Evolutionary conservation across 2,329 filamentous ascomycete species (phyloP), one percentile per base, ranked within the genome.

Genomic region (Diaporthe vexans): DNA sequence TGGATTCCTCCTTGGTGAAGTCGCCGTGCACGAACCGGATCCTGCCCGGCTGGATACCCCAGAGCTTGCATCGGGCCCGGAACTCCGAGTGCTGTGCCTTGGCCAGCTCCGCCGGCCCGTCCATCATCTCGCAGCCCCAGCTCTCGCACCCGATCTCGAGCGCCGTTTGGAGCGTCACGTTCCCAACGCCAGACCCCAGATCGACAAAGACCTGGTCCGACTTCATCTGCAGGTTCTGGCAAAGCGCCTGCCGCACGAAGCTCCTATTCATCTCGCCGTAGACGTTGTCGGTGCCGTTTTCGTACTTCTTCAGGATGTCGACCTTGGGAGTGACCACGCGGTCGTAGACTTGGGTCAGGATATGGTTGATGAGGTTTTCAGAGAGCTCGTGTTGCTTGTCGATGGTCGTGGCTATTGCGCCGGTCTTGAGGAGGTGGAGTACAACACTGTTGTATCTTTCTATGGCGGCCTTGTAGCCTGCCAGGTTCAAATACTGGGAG

Each of bases 61-160:
- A 99, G 29, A 98, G 91, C 65, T 92, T 91, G 79, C 95, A 96
- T 48, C 97, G 91, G n/a, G 94, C 91, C 73, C 88, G 87, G 79
- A 99, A 98, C 82, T 99, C 97, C 48, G 89, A 88, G 77, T 93
- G 89, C 83, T 98, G 97, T 35, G 92, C 88, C 35, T 93, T 91
- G 10, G 95, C 97, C 43, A 98, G 89, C 73, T 92, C 91, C 85
- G 93, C 95, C 2, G 95, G 94, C 76, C 97, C 97, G 73, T 93
- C 89, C 95, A 98, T 97, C 88, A 97, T 94, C 83, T 99, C 97
- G 79, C 96, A 98, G 37, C 97, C 97, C 93, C 95, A 98, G 83
- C 94, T 96, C 81, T 98, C 95, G 82, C 95, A 98, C 24, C 97
- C 97, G 70, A 96, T 92, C 82, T 99, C 94, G 26, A 99, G 89